phyloP scores from a whole-genome alignment of 352 stramenopile genomes.

The Pythium chondricola region DNA sequence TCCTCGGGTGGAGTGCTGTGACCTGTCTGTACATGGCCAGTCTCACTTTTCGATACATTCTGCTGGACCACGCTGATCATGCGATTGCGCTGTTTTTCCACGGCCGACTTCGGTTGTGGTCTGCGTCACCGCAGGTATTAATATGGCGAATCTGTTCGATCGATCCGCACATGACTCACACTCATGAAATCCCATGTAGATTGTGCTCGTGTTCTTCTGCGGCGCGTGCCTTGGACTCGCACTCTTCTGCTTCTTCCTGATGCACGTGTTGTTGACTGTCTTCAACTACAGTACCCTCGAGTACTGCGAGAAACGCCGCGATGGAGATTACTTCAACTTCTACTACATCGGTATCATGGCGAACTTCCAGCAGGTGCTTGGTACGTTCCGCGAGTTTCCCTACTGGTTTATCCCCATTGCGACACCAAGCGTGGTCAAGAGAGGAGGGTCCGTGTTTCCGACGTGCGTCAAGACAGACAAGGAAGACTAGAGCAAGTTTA shows the following conservation, averaged over 20 bases:
- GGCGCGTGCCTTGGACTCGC: slow-evolving; percentile 58
- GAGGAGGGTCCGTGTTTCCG: slow-evolving; percentile 42
- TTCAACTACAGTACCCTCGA: slow-evolving; percentile 83
- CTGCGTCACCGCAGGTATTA: slow-evolving; percentile 42
- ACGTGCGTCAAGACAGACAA: slow-evolving; percentile 49
- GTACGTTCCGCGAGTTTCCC: slow-evolving; percentile 42
- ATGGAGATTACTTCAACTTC: slow-evolving; percentile 76
- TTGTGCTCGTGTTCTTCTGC: slow-evolving; percentile 63
- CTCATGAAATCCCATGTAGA: slow-evolving; percentile 20
- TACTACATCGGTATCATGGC: slow-evolving; percentile 64
- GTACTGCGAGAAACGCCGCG: slow-evolving; percentile 80
- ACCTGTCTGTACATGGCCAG: slow-evolving; percentile 66
- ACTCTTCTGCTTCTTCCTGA: slow-evolving; percentile 64
- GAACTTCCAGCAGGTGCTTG: slow-evolving; percentile 79
- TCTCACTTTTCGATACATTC: slow-evolving; percentile 58
- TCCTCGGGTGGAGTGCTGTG: slow-evolving; percentile 65
- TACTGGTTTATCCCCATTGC: slow-evolving; percentile 74
- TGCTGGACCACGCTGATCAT: slow-evolving; percentile 48
- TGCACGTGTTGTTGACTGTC: slow-evolving; percentile 66
- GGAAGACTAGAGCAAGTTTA: slow-evolving; percentile 28
- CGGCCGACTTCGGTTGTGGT: slow-evolving; percentile 43
- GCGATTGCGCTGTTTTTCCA: slow-evolving; percentile 49
- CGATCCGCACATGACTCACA: background rate
- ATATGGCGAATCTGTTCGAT: background rate
- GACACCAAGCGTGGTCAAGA: slow-evolving; percentile 38